Evolutionary conservation across 352 stramenopile genomes (phyloP), one percentile per base, ranked within the genome.

Genomic region (Phytophthora agathidicida): DNA sequence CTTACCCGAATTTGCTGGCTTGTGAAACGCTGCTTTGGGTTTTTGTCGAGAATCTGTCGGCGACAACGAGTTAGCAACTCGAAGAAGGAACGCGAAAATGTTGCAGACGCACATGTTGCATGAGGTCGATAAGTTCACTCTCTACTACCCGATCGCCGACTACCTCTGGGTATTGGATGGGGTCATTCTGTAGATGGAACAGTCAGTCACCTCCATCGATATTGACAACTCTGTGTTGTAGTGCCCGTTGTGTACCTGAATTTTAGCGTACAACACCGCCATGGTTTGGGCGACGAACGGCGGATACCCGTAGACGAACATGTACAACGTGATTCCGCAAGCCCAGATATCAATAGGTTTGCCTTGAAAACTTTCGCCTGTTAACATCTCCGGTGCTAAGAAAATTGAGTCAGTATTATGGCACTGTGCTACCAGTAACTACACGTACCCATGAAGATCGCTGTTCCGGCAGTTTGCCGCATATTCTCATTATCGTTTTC

Each of bases 271-370:
- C 11, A 99, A 65, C 32, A 98, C 86, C 11, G 82, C 83, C 51
- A 97, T 91, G 10, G 77, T 83, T 39, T 95, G 79, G 23, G 90
- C 93, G 55, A 92, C 86, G 63, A 98, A 99, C 3, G 97, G 97
- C 4, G 98, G 77, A 28, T 82, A 81, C 13, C 94, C 94, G 45
- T 98, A 98, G 7, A 96, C 81, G 66, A 99, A 99, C 75, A 98
- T 98, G 66, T 98, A 99, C 3, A 99, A 65, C 58, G 95, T 99
- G 26, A 99, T 69, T 4, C 97, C 96, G 16, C 92, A 97, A 11
- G 96, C 94, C 97, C 97, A 99, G 13, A 99, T 88, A 68, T 99
- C 97, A 13, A 92, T 63, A 0, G 85, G 83, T 43, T 86, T 88
- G 17, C 84, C 84, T 26, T 82, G 81, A 58, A 92, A 94, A 17